phyloP scores from a whole-genome alignment of 257 asterid genomes.

The Primulina tabacum region DNA sequence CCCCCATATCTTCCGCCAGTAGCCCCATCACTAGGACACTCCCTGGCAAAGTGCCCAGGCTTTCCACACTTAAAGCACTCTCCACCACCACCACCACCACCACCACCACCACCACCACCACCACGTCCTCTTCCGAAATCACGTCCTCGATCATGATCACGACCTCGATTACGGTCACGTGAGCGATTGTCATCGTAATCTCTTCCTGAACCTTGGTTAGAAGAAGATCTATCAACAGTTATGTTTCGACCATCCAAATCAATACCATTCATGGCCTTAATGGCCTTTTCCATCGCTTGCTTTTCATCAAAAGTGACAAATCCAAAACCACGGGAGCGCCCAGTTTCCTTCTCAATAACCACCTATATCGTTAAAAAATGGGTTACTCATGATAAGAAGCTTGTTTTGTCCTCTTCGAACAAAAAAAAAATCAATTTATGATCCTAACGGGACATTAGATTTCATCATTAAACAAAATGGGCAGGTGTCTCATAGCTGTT shows the following conservation, averaged over 20 bases:
- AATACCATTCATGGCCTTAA: conserved; percentile 84
- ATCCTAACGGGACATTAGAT: neutral
- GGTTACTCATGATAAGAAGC: conserved; percentile 15
- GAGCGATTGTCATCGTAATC: conserved; percentile 43
- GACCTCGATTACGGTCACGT: conserved; percentile 43
- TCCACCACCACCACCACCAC: conserved; percentile 78
- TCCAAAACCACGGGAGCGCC: conserved; percentile 93
- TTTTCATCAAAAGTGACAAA: conserved; percentile 88
- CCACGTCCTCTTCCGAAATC: conserved; percentile 50
- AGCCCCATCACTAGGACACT: conserved; percentile 79
- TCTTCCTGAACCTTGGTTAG: conserved; percentile 65
- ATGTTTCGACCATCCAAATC: conserved; percentile 84
- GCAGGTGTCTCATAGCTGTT: neutral
- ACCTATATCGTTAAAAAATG: conserved; percentile 40
- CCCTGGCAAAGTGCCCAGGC: conserved; percentile 96
- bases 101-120: conserved; percentile 47
- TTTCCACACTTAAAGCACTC: conserved; percentile 93
- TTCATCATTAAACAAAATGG: neutral
- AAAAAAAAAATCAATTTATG: neutral
- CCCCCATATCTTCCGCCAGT: conserved; percentile 35
- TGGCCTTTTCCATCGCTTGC: conserved; percentile 86
- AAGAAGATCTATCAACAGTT: conserved; percentile 86
- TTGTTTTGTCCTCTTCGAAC: neutral
- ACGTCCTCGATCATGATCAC: conserved; percentile 57
- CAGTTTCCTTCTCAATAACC: conserved; percentile 68